These are phyloP conservation scores for Musa balbisiana DNA, from an alignment of 202 grass and related monocot species.

Conservation along the genomic window DNA sequence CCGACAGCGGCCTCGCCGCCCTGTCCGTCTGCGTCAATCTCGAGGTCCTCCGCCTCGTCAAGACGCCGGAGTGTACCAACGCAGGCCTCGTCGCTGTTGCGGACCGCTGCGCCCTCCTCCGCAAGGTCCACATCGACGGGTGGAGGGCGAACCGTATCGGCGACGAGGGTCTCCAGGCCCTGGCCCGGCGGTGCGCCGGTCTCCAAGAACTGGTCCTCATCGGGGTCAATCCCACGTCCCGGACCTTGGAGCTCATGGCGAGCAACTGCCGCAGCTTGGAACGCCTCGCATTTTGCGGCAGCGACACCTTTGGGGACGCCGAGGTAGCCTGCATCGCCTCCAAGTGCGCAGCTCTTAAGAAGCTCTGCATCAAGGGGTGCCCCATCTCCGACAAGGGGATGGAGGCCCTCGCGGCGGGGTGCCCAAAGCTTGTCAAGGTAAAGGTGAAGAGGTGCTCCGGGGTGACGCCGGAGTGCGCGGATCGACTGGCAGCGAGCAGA, in stretches of 20 bases:
- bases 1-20: conserved; percentile 2
- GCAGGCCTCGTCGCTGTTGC: neutral
- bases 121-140: conserved; percentile 12
- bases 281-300: conserved; percentile 4
- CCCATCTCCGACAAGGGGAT: conserved; percentile 6
- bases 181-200: neutral
- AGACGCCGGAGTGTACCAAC: conserved; percentile 11
- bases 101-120: neutral
- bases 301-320: conserved; percentile 1
- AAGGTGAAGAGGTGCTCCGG: neutral
- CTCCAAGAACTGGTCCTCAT: conserved; percentile 11
- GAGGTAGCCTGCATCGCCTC: conserved; percentile 10
- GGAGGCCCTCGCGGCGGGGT: neutral
- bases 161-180: neutral
- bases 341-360: conserved; percentile 13
- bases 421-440: conserved; percentile 1
- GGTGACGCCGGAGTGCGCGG: neutral
- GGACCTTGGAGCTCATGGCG: neutral
- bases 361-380: conserved; percentile 16
- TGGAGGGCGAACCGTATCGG: conserved; percentile 10
- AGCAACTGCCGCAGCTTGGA: neutral
- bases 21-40: conserved; percentile 1
- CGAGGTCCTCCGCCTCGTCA: conserved; percentile 7
- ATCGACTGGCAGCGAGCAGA: neutral
- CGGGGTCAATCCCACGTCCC: neutral